Conservation (phyloP, 805 yeast genomes). For the Candida pseudofarinosa region DNA sequence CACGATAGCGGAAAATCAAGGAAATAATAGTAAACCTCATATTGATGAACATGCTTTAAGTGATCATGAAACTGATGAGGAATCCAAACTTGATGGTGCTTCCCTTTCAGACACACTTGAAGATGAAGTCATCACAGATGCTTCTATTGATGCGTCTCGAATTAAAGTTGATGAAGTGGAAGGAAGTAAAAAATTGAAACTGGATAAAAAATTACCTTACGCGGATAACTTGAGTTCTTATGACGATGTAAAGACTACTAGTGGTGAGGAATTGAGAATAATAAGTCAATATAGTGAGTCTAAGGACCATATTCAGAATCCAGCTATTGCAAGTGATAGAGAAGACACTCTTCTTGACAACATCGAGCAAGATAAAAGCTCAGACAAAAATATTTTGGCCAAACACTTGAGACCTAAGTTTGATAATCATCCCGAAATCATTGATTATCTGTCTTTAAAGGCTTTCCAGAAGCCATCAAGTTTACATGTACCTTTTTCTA, state of each 20-base stretch:
- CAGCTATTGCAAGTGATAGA: slow-evolving; percentile 8
- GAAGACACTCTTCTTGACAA: slow-evolving; percentile 26
- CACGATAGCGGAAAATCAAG: background rate
- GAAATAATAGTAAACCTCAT: background rate
- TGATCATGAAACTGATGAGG: slow-evolving; percentile 1
- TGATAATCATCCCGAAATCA: slow-evolving; percentile 26
- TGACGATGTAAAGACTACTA: slow-evolving; percentile 4
- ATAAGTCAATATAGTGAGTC: slow-evolving; percentile 18
- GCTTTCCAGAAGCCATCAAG: slow-evolving; percentile 2
- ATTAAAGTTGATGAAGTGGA: slow-evolving; percentile 25
- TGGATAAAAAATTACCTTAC: background rate
- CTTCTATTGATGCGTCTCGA: slow-evolving; percentile 18
- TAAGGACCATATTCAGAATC: slow-evolving; percentile 14
- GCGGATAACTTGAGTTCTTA: background rate
- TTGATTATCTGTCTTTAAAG: slow-evolving; percentile 8
- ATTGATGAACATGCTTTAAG: background rate
- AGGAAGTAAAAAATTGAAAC: slow-evolving; percentile 5
- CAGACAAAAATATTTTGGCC: slow-evolving; percentile 19
- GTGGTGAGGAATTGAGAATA: slow-evolving; percentile 15
- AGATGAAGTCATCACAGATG: slow-evolving; percentile 9
- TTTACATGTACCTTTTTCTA: slow-evolving; percentile 10
- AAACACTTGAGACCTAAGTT: slow-evolving; percentile 28
- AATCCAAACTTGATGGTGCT: slow-evolving; percentile 2
- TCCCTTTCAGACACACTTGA: slow-evolving; percentile 6
- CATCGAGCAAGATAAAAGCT: slow-evolving; percentile 12